Percentiles rank a stretch among this genome's conserved stretches.
These are phyloP conservation scores for Penicillium dipodomyicola DNA, from an alignment of 495 filamentous ascomycete genomes.

Conservation along the genomic window DNA sequence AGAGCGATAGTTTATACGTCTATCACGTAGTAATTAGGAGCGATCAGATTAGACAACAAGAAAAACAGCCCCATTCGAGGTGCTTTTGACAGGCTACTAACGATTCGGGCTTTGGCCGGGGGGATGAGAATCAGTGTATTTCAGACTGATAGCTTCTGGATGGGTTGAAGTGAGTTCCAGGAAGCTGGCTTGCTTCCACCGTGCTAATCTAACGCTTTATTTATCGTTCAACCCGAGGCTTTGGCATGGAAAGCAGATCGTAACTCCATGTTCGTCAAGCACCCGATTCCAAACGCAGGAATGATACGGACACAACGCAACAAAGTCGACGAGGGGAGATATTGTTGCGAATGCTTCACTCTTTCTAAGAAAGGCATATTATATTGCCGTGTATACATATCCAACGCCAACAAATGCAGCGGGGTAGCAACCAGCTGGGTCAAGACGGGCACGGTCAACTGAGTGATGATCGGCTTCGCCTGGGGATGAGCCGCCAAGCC, in stretches of 20 bases:
- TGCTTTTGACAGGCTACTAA: no score
- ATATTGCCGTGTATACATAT: conserved; percentile 35
- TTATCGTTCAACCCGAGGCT: not conserved
- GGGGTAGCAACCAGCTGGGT: conserved; percentile 36
- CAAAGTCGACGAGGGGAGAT: conserved; percentile 30
- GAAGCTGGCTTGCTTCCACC: no score
- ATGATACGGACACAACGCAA: conserved; percentile 34
- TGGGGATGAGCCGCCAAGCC: conserved; percentile 22
- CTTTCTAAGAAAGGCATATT: conserved; percentile 23
- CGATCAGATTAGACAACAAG: no score
- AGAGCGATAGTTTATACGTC: no score
- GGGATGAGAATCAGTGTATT: no score
- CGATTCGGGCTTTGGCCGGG: no score
- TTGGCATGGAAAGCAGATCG: conserved; percentile 24
- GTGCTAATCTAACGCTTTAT: no score
- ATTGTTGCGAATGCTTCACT: conserved; percentile 20
- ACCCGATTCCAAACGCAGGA: conserved; percentile 39
- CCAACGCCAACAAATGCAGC: conserved; percentile 35
- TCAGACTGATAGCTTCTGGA: no score
- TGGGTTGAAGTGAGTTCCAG: no score
- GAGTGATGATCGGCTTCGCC: conserved; percentile 32
- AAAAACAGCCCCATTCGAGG: no score
- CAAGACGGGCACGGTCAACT: conserved; percentile 33
- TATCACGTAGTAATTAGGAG: no score
- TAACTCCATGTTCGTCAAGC: conserved; percentile 32